Percentiles rank a stretch among this genome's conserved stretches.
These are phyloP conservation scores for Penicillium paneum DNA, from an alignment of 2,329 filamentous ascomycete genomes.

Conservation along the genomic window DNA sequence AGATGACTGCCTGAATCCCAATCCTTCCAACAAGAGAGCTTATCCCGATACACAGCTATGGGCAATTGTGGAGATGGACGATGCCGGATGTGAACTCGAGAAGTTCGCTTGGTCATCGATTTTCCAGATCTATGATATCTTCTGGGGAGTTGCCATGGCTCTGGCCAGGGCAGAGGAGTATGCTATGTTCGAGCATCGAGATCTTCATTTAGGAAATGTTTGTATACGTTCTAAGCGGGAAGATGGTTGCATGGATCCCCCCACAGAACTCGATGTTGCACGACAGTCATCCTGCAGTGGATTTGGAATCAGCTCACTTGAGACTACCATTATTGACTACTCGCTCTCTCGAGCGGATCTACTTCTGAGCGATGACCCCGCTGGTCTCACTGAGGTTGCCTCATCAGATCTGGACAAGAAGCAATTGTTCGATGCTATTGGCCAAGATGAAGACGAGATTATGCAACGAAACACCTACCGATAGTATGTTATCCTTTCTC, in stretches of 20 bases:
- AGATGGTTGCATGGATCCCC: conserved; percentile 33
- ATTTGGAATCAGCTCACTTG: conserved; percentile 54
- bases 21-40: conserved; percentile 53
- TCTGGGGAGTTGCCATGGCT: conserved; percentile 63
- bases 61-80: conserved; percentile 65
- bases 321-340: conserved; percentile 66
- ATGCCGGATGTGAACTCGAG: conserved; percentile 59
- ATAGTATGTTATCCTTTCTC: conserved; percentile 31
- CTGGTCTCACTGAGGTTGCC: conserved; percentile 32
- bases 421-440: conserved; percentile 43
- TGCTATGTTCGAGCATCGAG: conserved; percentile 62
- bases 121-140: conserved; percentile 59
- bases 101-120: conserved; percentile 42
- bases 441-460: conserved; percentile 41
- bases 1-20: conserved; percentile 53
- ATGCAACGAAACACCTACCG: conserved; percentile 43
- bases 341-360: conserved; percentile 62
- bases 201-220: conserved; percentile 65
- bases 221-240: conserved; percentile 49
- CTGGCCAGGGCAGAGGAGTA: conserved; percentile 60
- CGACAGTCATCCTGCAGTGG: conserved; percentile 36
- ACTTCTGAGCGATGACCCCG: conserved; percentile 21
- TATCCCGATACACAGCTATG: conserved; percentile 58
- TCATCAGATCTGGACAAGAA: conserved; percentile 45
- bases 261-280: conserved; percentile 31